Evolutionary conservation across 768 basidiomycete species (phyloP).

Genomic region (Clitopilus hobsonii): DNA sequence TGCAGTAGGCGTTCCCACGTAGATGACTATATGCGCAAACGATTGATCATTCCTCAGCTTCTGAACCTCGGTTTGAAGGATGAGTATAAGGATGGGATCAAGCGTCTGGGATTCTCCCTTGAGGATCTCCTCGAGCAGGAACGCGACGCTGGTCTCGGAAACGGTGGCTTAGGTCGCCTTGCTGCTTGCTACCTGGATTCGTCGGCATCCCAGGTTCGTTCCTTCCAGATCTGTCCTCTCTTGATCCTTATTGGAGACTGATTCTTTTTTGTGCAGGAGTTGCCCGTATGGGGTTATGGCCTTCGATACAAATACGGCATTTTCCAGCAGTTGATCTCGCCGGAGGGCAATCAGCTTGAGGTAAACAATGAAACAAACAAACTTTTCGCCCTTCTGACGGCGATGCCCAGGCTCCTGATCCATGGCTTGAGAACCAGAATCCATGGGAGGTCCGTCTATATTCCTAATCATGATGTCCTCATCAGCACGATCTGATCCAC

Average conservation of each 20-base stretch:
- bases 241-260: no score
- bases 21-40: conserved; percentile 25
- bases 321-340: conserved; percentile 90
- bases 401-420: conserved; percentile 70
- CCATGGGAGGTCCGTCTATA: conserved; percentile 63
- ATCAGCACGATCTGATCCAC: background rate
- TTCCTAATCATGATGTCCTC: no score
- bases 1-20: conserved; percentile 46
- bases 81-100: conserved; percentile 60
- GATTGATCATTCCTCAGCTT: conserved; percentile 39
- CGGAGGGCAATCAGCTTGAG: conserved; percentile 80
- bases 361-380: conserved; percentile 15
- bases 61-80: conserved; percentile 87
- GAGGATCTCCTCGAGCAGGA: conserved; percentile 87
- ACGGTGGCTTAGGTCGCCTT: conserved; percentile 92
- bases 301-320: conserved; percentile 92
- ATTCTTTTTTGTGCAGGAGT: no score
- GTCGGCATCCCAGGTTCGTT: conserved; percentile 76
- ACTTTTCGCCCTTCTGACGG: background rate
- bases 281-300: conserved; percentile 96
- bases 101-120: conserved; percentile 83
- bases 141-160: conserved; percentile 91
- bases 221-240: conserved; percentile 29
- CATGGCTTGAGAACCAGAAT: conserved; percentile 86
- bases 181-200: conserved; percentile 98